Base-by-base conservation (phyloP, 2,329 filamentous ascomycete species). In the Penicillium sp. region DNA sequence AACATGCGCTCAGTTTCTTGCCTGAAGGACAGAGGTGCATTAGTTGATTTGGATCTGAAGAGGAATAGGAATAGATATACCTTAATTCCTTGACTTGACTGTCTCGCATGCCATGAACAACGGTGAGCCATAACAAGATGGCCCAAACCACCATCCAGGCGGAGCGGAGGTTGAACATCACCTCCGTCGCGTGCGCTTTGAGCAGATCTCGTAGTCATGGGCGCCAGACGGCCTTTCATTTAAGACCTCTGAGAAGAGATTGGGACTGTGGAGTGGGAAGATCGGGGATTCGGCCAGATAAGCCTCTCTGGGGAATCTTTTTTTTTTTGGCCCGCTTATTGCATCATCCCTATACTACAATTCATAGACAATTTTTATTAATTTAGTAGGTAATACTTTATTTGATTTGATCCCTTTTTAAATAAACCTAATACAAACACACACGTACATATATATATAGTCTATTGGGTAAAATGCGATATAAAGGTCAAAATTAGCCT, bases 1-100 rank as follows among this genome's bases (percentile, higher is more conserved):
- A 97, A 97, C 82, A 97, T 91, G 64, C 90, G 73, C 61, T 80
- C 77, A 50, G 77, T 77, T 65, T 79, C 77, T 65, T 73, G 74
- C 61, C 77, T 75, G 36, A 14, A 30, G 17, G 10, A 40, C 33
- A 54, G 43, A 22, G 22, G 26, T 33, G n/a, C 12, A 17, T 37
- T 30, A 43, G 33, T 33, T 35, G 3, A 37, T 30, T 17, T 33
- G 17, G 3, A 40, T 4, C 1, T 9, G 5, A 14, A 44, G 6
- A 44, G 2, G 5, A 9, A 5, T 4, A 2, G 6, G 9, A 3
- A 4, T 12, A 44, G 28, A 5, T 41, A 58, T 58, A 75, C 73
- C 73, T 70, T 40, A 76, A 66, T 38, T 70, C 70, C 49, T 64
- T 69, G 53, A 75, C 65, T 53, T 71, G 70, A 55, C 64, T 64